These are phyloP conservation scores for Epicoccum sorghinum DNA, from an alignment of 2,329 filamentous ascomycete genomes.

Conservation along the genomic window DNA sequence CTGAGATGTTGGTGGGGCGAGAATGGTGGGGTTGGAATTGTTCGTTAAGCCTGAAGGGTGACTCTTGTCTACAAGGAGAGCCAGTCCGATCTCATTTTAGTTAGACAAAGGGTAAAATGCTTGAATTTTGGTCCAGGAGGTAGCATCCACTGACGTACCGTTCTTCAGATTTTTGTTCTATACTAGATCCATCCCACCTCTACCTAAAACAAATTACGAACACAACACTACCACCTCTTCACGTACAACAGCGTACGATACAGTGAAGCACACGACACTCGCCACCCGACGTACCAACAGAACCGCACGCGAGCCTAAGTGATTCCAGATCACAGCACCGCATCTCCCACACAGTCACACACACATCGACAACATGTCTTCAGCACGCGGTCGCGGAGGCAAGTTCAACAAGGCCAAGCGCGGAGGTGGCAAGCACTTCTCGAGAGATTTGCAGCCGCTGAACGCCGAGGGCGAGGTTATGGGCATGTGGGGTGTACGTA, in stretches of 20 bases:
- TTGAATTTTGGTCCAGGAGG: neutral
- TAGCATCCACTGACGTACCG: slow-evolving; percentile 13
- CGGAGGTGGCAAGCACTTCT: slow-evolving; percentile 96
- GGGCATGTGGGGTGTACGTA: slow-evolving; percentile 80
- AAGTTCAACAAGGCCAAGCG: slow-evolving; percentile 94
- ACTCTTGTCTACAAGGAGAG: slow-evolving; percentile 8
- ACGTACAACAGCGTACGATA: slow-evolving; percentile 5
- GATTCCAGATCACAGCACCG: neutral
- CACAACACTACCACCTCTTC: slow-evolving; percentile 12
- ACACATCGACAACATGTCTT: slow-evolving; percentile 53
- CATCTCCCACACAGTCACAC: slow-evolving; percentile 10
- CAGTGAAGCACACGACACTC: slow-evolving; percentile 7
- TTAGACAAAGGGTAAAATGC: neutral
- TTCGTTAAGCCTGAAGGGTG: slow-evolving; percentile 3
- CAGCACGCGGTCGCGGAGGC: slow-evolving; percentile 77
- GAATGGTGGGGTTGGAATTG: slow-evolving; percentile 14
- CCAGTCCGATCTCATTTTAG: neutral
- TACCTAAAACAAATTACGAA: slow-evolving; percentile 5
- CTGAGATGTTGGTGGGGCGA: slow-evolving; percentile 12
- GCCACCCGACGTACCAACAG: slow-evolving; percentile 1
- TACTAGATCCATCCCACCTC: slow-evolving; percentile 5
- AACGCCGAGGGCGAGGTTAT: slow-evolving; percentile 88
- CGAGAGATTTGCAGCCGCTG: slow-evolving; percentile 83
- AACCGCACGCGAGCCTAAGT: neutral
- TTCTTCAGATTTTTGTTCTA: slow-evolving; percentile 16